Evolutionary conservation across 257 asterid genomes (phyloP), one percentile per base, ranked within the genome.

Genomic region (Lavandula angustifolia): DNA sequence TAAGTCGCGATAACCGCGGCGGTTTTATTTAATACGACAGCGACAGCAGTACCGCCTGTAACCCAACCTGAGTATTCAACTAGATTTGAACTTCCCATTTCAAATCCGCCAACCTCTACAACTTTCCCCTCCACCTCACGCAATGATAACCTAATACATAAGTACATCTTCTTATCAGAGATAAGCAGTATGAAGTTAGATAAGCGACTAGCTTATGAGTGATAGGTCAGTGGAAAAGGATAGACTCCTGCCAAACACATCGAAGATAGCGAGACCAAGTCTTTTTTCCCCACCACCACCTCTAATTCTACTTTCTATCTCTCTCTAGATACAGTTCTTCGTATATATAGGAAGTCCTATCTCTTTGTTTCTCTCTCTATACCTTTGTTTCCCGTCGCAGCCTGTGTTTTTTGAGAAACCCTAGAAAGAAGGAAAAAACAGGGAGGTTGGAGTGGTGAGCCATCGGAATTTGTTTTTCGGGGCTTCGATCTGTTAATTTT

Each of bases 191-290:
- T 0, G 9, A 0, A 0, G 0, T 22, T 22, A n/a, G 16, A 86
- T 78, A 79, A 6, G 75, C 0, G n/a, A 0, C 0, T 0, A 0
- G 0, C 73, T 33, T 81, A 85, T 87, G 49, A 71, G 44, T 63
- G 92, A 87, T 90, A 85, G 68, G 87, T 77, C 77, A 75, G 87
- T 75, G 62, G 78, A 65, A 76, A 76, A 78, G 77, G 95, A 82
- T 70, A 78, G 83, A 77, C 85, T 66, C 76, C 89, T 84, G 96
- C 89, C 86, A 83, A 88, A 86, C 83, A 91, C 98, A 86, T 88
- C 89, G 92, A 83, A 81, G 95, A 86, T 86, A 83, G 94, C 88
- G 92, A 86, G 98, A 83, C 98, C 94, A 80, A 82, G 95, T 85
- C 95, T 57, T 79, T 79, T 73, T 64, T 70, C 79, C 83, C 86